Percentiles rank a stretch among this genome's conserved stretches.
Conservation (phyloP, 768 basidiomycete genomes). For the Pisolithus microcarpus region DNA sequence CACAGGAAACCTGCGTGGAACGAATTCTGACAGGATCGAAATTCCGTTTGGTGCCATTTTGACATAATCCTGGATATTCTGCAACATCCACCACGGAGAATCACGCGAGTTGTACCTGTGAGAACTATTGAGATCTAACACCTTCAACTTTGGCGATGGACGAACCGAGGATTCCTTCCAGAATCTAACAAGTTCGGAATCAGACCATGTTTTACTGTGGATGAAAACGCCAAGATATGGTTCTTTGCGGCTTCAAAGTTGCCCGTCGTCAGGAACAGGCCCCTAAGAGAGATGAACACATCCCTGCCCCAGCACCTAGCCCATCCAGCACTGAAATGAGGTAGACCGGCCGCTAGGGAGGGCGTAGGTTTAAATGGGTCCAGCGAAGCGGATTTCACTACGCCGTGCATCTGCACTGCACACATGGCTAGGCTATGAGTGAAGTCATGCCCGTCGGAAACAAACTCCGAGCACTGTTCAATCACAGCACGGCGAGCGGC, state of each 20-base stretch:
- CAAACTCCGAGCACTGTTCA: slow-evolving; percentile 85
- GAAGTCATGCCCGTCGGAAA: slow-evolving; percentile 78
- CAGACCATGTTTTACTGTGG: slow-evolving; percentile 89
- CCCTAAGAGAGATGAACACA: slow-evolving; percentile 88
- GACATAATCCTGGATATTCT: slow-evolving; percentile 95
- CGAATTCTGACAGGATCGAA: slow-evolving; percentile 67
- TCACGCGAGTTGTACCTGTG: slow-evolving; percentile 90
- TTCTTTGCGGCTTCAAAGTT: slow-evolving; percentile 77
- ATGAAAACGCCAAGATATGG: slow-evolving; percentile 90
- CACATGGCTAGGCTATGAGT: slow-evolving; percentile 86
- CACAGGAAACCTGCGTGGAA: slow-evolving; percentile 90
- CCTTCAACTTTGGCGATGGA: neutral
- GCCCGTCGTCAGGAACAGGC: slow-evolving; percentile 90
- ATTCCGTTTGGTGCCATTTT: slow-evolving; percentile 77
- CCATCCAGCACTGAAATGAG: slow-evolving; percentile 91
- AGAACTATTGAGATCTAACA: neutral
- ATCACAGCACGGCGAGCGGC: slow-evolving; percentile 76
- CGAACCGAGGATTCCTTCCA: slow-evolving; percentile 70
- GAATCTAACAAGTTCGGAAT: slow-evolving; percentile 96
- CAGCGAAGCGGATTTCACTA: slow-evolving; percentile 86
- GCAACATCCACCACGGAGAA: slow-evolving; percentile 99
- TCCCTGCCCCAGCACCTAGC: slow-evolving; percentile 96
- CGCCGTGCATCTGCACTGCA: slow-evolving; percentile 84
- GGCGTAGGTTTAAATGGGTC: slow-evolving; percentile 64
- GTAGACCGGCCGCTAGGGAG: slow-evolving; percentile 88